Evolutionary conservation across 495 filamentous ascomycete species (phyloP).

Genomic region (Delitschia confertaspora): DNA sequence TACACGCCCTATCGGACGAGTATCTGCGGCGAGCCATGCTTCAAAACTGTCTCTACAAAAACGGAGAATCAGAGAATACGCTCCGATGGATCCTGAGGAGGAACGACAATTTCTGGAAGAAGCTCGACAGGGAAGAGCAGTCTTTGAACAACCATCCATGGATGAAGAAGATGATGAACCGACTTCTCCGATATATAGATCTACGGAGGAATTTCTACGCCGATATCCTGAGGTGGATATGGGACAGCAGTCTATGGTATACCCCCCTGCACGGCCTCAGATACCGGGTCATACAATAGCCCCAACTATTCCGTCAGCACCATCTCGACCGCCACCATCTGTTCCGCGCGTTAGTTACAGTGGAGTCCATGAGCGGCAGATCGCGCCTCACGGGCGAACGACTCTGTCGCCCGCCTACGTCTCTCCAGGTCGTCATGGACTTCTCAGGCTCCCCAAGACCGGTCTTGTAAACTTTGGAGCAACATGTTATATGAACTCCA

Average conservation of each 20-base stretch:
- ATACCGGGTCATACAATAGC: slow-evolving; percentile 7
- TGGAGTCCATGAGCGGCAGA: slow-evolving; percentile 65
- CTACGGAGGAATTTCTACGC: slow-evolving; percentile 70
- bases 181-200: slow-evolving; percentile 44
- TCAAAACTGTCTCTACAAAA: slow-evolving; percentile 48
- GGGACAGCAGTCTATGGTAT: slow-evolving; percentile 67
- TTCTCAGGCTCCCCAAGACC: slow-evolving; percentile 42
- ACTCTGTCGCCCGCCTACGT: slow-evolving; percentile 38
- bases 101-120: slow-evolving; percentile 52
- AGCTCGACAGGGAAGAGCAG: slow-evolving; percentile 44
- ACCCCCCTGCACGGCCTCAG: slow-evolving; percentile 23
- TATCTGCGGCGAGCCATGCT: slow-evolving; percentile 46
- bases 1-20: slow-evolving; percentile 43
- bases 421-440: slow-evolving; percentile 44
- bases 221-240: slow-evolving; percentile 65
- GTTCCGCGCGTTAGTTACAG: slow-evolving; percentile 79
- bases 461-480: slow-evolving; percentile 74
- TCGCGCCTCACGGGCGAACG: slow-evolving; percentile 40
- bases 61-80: slow-evolving; percentile 48
- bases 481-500: slow-evolving; percentile 87
- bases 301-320: slow-evolving; percentile 21
- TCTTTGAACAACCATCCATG: slow-evolving; percentile 40
- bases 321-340: slow-evolving; percentile 62
- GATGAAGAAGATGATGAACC: slow-evolving; percentile 34
- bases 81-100: slow-evolving; percentile 53